Evolutionary conservation across 306 rosid genomes (phyloP), one percentile per base, ranked within the genome.

Genomic region (Lithocarpus polystachyus): DNA sequence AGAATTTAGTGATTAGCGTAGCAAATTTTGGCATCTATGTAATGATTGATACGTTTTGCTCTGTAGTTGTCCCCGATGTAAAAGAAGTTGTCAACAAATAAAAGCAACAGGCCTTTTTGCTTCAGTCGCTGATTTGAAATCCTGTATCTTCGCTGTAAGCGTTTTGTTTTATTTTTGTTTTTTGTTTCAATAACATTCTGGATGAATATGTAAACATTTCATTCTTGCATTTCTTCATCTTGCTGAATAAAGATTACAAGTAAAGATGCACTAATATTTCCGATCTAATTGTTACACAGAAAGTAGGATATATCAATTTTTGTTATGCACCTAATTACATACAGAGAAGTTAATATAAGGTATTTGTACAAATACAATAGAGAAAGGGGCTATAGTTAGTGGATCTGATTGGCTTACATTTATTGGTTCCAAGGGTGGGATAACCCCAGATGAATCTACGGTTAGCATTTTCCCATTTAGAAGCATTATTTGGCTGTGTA

Each of bases 321-420:
- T 2, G 29, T 13, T 6, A 75, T 33, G 76, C 3, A 56, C 71
- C 84, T 92, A 86, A 24, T 76, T 75, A 82, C 99, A 93, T 54
- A 92, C 96, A 70, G 91, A 82, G 56, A 85, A 79, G 56, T 28
- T 65, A 73, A 88, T 82, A 82, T 88, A 81, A 62, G 99, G 97
- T 77, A 91, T 74, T 85, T 91, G 96, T 56, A 89, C 90, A 86
- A 96, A 93, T 74, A 93, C 99, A 82, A 96, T 85, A 9, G 99
- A 93, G 56, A 83, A 78, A 20, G 98, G 97, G 62, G 85, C 86
- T 52, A 90, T 89, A n/a, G 52, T 76, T 79, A 91, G 87, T 77
- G 96, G 98, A 67, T 72, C 82, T 53, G 89, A 75, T 13, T 94
- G 75, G 74, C 89, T 78, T 62, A 90, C 90, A 62, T 80, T 59